These are phyloP conservation scores for Entophlyctis luteolus DNA, from an alignment of 192 early-diverging fungal species.

Conservation along the genomic window DNA sequence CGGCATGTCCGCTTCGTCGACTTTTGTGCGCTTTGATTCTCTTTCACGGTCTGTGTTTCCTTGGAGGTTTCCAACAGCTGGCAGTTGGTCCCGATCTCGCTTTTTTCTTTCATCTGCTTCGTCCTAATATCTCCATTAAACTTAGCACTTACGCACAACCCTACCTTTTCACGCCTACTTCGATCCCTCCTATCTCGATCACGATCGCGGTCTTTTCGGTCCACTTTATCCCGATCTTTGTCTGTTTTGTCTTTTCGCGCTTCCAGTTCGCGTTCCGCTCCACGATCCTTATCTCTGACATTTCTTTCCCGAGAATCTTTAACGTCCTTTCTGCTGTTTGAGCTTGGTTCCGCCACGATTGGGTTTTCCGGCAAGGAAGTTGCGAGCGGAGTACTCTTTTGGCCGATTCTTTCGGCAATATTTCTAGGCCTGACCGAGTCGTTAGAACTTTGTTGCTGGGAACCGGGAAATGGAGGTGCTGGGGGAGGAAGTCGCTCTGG, in stretches of 20 bases:
- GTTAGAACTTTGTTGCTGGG: neutral
- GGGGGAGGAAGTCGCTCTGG: neutral
- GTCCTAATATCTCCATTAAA: neutral
- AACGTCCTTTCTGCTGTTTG: neutral
- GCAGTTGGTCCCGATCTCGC: neutral
- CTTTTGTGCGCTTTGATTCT: slow-evolving; percentile 19
- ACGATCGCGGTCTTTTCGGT: slow-evolving; percentile 5
- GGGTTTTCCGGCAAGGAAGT: neutral
- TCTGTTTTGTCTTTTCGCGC: slow-evolving; percentile 10
- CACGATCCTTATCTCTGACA: neutral
- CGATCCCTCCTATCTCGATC: slow-evolving; percentile 2
- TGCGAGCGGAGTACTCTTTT: neutral
- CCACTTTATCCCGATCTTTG: slow-evolving; percentile 17
- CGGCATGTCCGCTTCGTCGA: slow-evolving; percentile 8
- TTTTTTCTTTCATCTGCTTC: neutral
- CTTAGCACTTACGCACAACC: neutral
- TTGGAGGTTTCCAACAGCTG: neutral
- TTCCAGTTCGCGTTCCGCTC: slow-evolving; percentile 15
- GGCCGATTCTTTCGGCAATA: neutral
- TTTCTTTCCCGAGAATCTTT: neutral
- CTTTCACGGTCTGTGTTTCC: neutral
- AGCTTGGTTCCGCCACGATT: neutral
- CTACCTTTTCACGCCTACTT: neutral
- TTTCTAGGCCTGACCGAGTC: neutral
- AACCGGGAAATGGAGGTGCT: neutral